Evolutionary conservation across 2,329 filamentous ascomycete species (phyloP), one percentile per base, ranked within the genome.

Genomic region (Pezicula radicicola): DNA sequence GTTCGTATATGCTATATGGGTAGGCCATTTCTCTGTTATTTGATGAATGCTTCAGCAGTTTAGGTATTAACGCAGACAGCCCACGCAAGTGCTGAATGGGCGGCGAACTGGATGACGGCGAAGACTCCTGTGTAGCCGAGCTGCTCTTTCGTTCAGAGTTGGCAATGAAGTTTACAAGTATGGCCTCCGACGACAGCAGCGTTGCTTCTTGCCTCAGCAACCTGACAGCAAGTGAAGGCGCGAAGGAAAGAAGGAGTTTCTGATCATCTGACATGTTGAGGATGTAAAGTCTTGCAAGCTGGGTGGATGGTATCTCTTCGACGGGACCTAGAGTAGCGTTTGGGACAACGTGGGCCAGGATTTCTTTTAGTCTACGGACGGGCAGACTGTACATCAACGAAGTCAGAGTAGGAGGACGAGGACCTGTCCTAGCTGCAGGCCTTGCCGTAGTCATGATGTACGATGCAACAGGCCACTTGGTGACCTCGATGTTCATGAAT

Each of bases 301-400:
- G 62, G 3, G 60, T 56, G n/a, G 64, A 64, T 10, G 58, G 54
- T 7, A 66, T n/a, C 40, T 68, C 63, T 35, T 64, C 59, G n/a
- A 62, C 56, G n/a, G 58, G 53, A 33, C 53, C 59, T 9, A 68
- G 56, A 12, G 55, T 61, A 37, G 56, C 50, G 33, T 58, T 54
- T 18, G 63, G 61, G 13, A 62, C 39, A 44, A 66, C 52, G 48
- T 60, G 58, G 21, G 43, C 59, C 16, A 66, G 56, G 50, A 67
- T 60, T 19, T 64, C 63, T 52, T 63, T 65, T 13, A 68, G 55
- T 27, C 62, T 58, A 40, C 58, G 58, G 37, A 66, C 49, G 27
- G 65, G 63, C 12, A 67, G 45, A 12, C 62, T 57, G 50, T 66
- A 65, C 62, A 66, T 64, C 35, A 60, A 51, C 3, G 63, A 64